Base-by-base conservation (phyloP, 768 basidiomycete species). In the Tylopilus balloui region DNA sequence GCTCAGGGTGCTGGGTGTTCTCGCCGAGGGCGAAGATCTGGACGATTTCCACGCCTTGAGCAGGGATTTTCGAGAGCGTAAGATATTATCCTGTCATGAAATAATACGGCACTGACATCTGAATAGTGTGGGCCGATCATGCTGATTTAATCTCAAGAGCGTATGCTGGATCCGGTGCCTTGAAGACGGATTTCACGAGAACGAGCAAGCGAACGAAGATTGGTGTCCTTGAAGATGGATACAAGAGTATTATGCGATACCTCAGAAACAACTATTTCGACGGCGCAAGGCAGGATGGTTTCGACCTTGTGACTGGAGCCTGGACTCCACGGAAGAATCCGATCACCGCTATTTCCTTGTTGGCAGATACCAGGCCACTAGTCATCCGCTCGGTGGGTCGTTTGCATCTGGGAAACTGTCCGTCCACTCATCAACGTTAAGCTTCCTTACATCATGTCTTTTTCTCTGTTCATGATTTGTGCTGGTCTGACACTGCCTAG, bases 181-280 rank as follows among this genome's bases (percentile, higher is more conserved):
- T 99, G 57, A 99, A 99, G 68, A 91, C 92, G 0, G 96, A 98
- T 68, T 96, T 92, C 64, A 98, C 95, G 15, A 78, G 94, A 43
- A 97, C 93, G 1, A 93, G 92, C 59, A 86, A 86, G 66, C 78
- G 96, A 28, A 93, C 92, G 3, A 80, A 73, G 44, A 80, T 84
- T 52, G 96, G 96, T 27, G 65, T 71, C 21, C 58, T 96, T 32
- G 84, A 92, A 60, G 96, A 99, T 68, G 89, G 89, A 0, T 75
- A 80, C 67, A 98, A 97, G 66, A 86, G 87, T 20, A 65, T 81
- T 1, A 74, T 81, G 70, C 80, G 96, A 52, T 99, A 98, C 62
- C 62, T 96, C 57, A 93, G 86, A 76, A 98, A 98, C 74, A 98
- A 95, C 63, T 91, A 91, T 71, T 88, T 96, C 54, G 96, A 99